These are phyloP conservation scores for Penicillium malachiteum DNA, from an alignment of 495 filamentous ascomycete genomes.

Conservation along the genomic window DNA sequence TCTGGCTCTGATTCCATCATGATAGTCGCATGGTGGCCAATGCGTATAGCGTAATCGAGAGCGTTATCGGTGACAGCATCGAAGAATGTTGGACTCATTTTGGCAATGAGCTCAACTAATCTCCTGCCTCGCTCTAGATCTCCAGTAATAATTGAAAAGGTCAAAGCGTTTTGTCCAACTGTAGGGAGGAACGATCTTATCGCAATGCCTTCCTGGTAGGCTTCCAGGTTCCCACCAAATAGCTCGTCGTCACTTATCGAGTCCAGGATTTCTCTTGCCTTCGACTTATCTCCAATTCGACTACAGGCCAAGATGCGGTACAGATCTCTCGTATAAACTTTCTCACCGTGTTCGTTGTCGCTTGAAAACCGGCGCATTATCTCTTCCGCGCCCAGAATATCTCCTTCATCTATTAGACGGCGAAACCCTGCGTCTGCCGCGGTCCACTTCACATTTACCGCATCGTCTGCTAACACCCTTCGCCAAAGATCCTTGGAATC, in stretches of 20 bases:
- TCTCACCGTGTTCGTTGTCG: conserved; percentile 3
- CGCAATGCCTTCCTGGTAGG: conserved; percentile 10
- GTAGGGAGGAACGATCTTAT: conserved; percentile 5
- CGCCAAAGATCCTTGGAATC: conserved; percentile 14
- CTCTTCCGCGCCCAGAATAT: conserved; percentile 15
- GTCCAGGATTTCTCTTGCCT: conserved; percentile 18
- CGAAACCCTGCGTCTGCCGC: conserved; percentile 10
- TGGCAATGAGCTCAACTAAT: conserved; percentile 13
- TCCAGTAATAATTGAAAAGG: conserved; percentile 7
- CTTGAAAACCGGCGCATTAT: conserved; percentile 12
- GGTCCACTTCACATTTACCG: conserved; percentile 5
- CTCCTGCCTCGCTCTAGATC: conserved; percentile 16
- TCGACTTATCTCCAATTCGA: conserved; percentile 16
- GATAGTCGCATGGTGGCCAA: conserved; percentile 10
- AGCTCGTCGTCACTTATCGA: conserved; percentile 21
- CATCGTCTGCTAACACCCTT: conserved; percentile 8
- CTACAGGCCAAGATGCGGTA: conserved; percentile 22
- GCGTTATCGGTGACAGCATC: conserved; percentile 10
- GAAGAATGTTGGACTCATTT: conserved; percentile 21
- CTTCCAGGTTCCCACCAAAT: conserved; percentile 17
- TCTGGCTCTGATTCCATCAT: conserved; percentile 21
- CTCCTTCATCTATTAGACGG: conserved; percentile 14
- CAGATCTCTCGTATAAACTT: conserved; percentile 14
- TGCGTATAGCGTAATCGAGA: conserved; percentile 12
- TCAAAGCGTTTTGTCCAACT: conserved; percentile 16